These are phyloP conservation scores for Rusavskia elegans DNA, from an alignment of 495 filamentous ascomycete genomes.

Conservation along the genomic window DNA sequence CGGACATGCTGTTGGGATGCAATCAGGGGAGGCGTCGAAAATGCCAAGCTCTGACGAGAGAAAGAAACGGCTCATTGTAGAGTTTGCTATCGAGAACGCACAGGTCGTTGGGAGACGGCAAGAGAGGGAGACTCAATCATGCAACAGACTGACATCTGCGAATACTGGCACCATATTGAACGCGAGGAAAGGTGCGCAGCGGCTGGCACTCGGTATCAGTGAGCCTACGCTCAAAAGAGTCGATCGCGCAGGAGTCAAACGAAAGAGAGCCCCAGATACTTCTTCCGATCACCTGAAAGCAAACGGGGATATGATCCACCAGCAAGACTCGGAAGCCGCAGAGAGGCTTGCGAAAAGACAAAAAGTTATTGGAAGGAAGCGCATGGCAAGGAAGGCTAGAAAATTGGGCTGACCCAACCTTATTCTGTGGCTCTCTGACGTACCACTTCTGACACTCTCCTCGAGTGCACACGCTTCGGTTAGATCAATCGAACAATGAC, in stretches of 20 bases:
- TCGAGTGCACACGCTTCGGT: no score
- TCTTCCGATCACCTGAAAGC: neutral
- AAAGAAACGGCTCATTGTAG: slow-evolving; percentile 74
- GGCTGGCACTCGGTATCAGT: neutral
- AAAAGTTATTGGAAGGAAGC: slow-evolving; percentile 53
- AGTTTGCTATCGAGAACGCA: slow-evolving; percentile 97
- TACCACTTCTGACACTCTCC: no score
- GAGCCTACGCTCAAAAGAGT: neutral
- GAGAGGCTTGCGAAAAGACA: slow-evolving; percentile 44
- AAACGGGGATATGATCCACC: neutral
- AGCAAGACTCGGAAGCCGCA: slow-evolving; percentile 16
- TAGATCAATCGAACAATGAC: no score
- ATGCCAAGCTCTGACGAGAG: slow-evolving; percentile 29
- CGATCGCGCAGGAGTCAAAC: neutral
- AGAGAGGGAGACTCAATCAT: slow-evolving; percentile 49
- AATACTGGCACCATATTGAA: no score
- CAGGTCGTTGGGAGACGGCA: slow-evolving; percentile 71
- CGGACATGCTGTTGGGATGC: slow-evolving; percentile 47
- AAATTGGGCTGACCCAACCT: slow-evolving; percentile 18
- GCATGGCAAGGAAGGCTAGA: slow-evolving; percentile 37
- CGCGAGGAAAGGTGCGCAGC: no score
- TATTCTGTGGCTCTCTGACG: neutral
- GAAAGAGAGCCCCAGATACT: slow-evolving; percentile 1
- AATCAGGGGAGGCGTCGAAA: slow-evolving; percentile 11
- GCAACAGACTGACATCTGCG: neutral